Base-by-base conservation (phyloP, 2,329 filamentous ascomycete species). In the Bipolaris sorokiniana region DNA sequence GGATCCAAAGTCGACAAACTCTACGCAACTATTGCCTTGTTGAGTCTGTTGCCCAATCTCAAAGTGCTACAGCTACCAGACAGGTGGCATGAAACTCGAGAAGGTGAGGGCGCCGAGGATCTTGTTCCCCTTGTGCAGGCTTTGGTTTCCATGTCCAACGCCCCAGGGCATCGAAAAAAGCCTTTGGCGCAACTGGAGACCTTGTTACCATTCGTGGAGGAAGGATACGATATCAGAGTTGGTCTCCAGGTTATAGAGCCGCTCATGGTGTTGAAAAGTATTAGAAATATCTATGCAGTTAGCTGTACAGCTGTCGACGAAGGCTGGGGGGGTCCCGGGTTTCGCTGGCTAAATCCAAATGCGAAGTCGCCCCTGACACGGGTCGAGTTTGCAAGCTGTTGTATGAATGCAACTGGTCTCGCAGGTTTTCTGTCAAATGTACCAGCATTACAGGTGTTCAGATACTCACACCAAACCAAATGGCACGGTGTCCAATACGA, bases 381-480 rank as follows among this genome's bases (percentile, higher is more conserved):
- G 18, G 47, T 76, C 0, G 73, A 76, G 48, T 55, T 76, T 7
- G 71, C 66, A 1, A 66, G 63, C 34, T 72, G 71, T 51, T 75
- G 72, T 46, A 74, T 76, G 48, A 69, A 75, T 49, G 62, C 68
- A 0, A 59, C 63, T 1, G 73, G 66, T 3, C 55, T 76, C 1
- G 63, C 66, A 0, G 53, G 51, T 6, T 56, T 76, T 0, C 28
- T 74, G 3, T 50, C 60, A 0, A 65, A 71, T 33, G 72, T 72
- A 13, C 70, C 71, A 1, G 52, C 55, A 9, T 59, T 76, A 1
- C 56, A 61, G 1, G 56, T 67, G 2, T 73, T 76, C 60, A 68
- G 61, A 13, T 76, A 76, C 55, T 74, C 71, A 1, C 73, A 76
- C 31, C 67, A 74, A 48, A 69, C 69, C 0, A 76, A 76, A 56